phyloP scores from a whole-genome alignment of 257 asterid species.

The Fraxinus anomala region DNA sequence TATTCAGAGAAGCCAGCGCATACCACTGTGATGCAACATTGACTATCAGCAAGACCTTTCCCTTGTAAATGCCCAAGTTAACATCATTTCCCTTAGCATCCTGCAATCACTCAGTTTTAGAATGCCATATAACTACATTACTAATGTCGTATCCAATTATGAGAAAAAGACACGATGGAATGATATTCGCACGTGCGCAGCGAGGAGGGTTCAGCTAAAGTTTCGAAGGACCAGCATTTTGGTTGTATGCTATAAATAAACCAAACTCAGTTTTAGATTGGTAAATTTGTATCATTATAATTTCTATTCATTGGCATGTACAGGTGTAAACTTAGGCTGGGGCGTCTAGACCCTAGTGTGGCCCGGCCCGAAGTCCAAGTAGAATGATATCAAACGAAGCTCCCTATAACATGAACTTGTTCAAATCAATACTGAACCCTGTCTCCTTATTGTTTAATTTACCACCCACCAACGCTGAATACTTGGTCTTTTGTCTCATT shows the following conservation, averaged over 20 bases:
- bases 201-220: not conserved
- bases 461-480: not conserved
- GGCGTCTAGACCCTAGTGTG: not conserved
- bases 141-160: not conserved
- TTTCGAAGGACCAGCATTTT: not conserved
- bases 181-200: not conserved
- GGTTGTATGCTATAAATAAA: not conserved
- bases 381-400: not conserved
- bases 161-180: not conserved
- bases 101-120: constrained; percentile 32
- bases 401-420: not conserved
- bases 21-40: constrained; percentile 54
- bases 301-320: not conserved
- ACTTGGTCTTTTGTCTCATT: not conserved
- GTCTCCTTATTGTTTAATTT: not conserved
- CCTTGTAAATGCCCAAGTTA: constrained; percentile 58
- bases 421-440: not conserved
- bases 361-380: not conserved
- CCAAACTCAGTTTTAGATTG: not conserved
- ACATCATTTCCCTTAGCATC: constrained; percentile 51
- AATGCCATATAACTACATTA: not conserved
- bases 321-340: not conserved
- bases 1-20: constrained; percentile 1
- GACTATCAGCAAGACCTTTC: constrained; percentile 54
- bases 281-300: not conserved